These are phyloP conservation scores for Lolium perenne DNA, from an alignment of 176 grass and related monocot genomes.

Conservation along the genomic window DNA sequence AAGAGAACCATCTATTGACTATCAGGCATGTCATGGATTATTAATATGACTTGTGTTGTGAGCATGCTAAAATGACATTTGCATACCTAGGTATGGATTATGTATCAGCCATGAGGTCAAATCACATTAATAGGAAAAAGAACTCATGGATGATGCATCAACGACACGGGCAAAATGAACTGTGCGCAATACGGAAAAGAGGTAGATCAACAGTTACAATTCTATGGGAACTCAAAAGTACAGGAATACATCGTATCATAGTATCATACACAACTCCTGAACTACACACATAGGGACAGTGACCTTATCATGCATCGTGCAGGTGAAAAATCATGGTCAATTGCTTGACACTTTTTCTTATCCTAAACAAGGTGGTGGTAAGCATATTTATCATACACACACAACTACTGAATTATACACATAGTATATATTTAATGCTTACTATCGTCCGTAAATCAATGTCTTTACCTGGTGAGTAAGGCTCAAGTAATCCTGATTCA, in stretches of 20 bases:
- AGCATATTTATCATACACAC: background rate
- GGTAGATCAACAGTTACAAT: background rate
- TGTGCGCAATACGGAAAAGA: background rate
- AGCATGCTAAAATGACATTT: background rate
- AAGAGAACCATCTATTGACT: background rate
- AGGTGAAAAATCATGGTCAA: conserved; percentile 16
- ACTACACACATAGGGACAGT: background rate
- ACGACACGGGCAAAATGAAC: background rate
- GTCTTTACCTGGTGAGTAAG: too few relatives aligned
- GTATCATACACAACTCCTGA: background rate
- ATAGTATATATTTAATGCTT: too few relatives aligned
- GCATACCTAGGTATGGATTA: background rate
- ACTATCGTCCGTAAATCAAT: too few relatives aligned
- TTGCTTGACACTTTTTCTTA: conserved; percentile 41
- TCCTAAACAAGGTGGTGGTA: conserved; percentile 20
- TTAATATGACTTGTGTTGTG: background rate
- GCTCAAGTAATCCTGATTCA: too few relatives aligned
- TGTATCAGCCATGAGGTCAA: background rate
- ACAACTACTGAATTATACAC: too few relatives aligned
- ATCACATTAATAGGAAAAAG: background rate
- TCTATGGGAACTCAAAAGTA: background rate
- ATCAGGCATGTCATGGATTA: too few relatives aligned
- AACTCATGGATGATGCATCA: conserved; percentile 11
- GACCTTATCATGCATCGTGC: background rate
- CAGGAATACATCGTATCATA: background rate